Percentiles rank a stretch among this genome's conserved stretches.
Evolutionary conservation across 176 grass and related monocot species (phyloP).

Genomic region (maize (Zea mays)): Zm-B73-REFERENCE-NAM-5.0 NC_050098.1:131017001-131017500

Average conservation of each 20-base stretch:
- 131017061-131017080: too few relatives aligned
- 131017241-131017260: neutral
- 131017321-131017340: neutral
- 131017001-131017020: too few relatives aligned
- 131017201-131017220: too few relatives aligned
- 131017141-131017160: too few relatives aligned
- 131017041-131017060: too few relatives aligned
- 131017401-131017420: slow-evolving; percentile 16
- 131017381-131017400: slow-evolving; percentile 11
- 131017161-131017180: too few relatives aligned
- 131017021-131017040: too few relatives aligned
- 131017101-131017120: too few relatives aligned
- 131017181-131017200: too few relatives aligned
- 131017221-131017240: neutral
- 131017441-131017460: neutral
- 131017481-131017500: slow-evolving; percentile 3
- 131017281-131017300: neutral
- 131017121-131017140: too few relatives aligned
- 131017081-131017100: too few relatives aligned
- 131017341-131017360: neutral
- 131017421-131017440: neutral
- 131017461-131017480: slow-evolving; percentile 11
- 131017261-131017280: neutral
- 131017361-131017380: neutral
- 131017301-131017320: neutral